These are phyloP conservation scores for Stenocarpella maydis DNA, from an alignment of 2,329 filamentous ascomycete species.

Conservation along the genomic window DNA sequence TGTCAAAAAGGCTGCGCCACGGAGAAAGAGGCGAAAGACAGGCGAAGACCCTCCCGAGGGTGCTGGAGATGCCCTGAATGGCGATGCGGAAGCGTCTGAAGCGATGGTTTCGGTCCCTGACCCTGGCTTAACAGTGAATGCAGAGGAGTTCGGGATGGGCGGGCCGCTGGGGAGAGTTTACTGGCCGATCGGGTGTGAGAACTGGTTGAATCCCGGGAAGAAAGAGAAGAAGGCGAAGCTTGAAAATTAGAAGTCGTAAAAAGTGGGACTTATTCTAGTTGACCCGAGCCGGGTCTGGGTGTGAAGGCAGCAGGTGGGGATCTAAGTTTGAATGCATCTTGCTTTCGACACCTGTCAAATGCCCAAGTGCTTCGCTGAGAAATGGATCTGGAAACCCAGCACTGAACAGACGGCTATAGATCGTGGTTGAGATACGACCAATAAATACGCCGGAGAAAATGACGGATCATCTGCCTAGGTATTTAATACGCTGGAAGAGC, in stretches of 20 bases:
- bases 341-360: background rate
- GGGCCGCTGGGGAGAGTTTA: constrained; percentile 84
- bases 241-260: constrained; percentile 33
- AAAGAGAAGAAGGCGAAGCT: constrained; percentile 65
- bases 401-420: too few relatives aligned
- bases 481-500: too few relatives aligned
- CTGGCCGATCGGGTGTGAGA: constrained; percentile 89
- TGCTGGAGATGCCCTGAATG: constrained; percentile 50
- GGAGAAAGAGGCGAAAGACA: constrained; percentile 47
- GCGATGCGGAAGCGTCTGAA: constrained; percentile 40
- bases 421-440: too few relatives aligned
- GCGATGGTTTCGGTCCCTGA: background rate
- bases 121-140: constrained; percentile 51
- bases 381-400: too few relatives aligned
- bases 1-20: constrained; percentile 38
- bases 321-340: background rate
- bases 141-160: constrained; percentile 85
- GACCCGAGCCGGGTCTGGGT: too few relatives aligned
- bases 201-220: constrained; percentile 87
- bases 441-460: too few relatives aligned
- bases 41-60: constrained; percentile 42
- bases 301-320: background rate
- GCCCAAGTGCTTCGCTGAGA: too few relatives aligned
- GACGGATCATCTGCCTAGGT: too few relatives aligned
- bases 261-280: fast-evolving